Conservation (phyloP, 2,329 filamentous ascomycete genomes). For the Alternaria infectoria region DNA sequence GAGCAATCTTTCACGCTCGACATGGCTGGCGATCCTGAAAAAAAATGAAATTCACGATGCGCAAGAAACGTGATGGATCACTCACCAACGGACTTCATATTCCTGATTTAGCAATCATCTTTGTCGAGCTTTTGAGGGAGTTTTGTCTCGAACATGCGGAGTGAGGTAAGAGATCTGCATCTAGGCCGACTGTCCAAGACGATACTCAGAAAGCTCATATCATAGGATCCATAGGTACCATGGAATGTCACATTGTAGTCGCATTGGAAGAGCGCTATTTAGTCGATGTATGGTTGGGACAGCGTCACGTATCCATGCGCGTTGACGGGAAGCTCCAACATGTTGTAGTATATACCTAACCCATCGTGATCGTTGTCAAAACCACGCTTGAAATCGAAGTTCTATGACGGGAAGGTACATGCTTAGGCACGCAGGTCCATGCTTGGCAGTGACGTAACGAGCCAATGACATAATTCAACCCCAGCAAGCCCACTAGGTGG, state of each 20-base stretch:
- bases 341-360: background rate
- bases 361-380: background rate
- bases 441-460: background rate
- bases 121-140: background rate
- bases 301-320: background rate
- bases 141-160: background rate
- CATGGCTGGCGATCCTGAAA: background rate
- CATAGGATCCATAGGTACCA: background rate
- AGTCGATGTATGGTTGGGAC: background rate
- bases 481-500: background rate
- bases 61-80: background rate
- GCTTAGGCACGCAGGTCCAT: background rate
- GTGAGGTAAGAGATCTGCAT: background rate
- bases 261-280: background rate
- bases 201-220: background rate
- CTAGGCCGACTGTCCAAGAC: background rate
- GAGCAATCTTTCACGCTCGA: background rate
- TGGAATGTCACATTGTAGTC: background rate
- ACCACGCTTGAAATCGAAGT: background rate
- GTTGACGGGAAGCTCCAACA: background rate
- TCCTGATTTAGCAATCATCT: background rate
- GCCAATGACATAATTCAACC: background rate
- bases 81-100: background rate
- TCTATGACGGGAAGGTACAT: background rate
- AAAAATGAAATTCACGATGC: background rate